Conservation (phyloP, 2,329 filamentous ascomycete genomes). For the Achaetomium macrosporum region DNA sequence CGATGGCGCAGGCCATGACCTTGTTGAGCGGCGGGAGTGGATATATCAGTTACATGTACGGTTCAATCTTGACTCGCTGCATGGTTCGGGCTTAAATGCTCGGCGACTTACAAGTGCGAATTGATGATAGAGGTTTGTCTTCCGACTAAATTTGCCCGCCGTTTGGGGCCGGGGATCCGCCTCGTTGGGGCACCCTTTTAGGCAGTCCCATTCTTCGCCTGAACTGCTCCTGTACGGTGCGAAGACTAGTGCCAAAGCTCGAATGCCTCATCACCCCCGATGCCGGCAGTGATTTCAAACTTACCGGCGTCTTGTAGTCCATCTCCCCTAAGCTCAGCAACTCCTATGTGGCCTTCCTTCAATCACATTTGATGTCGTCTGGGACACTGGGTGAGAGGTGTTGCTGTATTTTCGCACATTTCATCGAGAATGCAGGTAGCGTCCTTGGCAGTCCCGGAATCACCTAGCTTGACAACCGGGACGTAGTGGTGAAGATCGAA, state of each 20-base stretch:
- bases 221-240: background rate
- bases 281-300: background rate
- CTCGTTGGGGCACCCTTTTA: background rate
- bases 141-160: background rate
- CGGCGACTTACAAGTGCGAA: background rate
- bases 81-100: too few species aligned
- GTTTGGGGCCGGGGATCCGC: background rate
- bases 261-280: background rate
- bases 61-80: too few species aligned
- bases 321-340: background rate
- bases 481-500: background rate
- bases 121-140: constrained; percentile 3
- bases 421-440: background rate
- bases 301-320: background rate
- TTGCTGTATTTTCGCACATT: background rate
- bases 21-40: background rate
- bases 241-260: too few species aligned
- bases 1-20: background rate
- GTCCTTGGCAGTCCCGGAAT: background rate
- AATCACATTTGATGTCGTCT: too few species aligned
- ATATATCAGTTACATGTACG: background rate
- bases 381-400: background rate
- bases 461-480: background rate
- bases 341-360: background rate
- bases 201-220: constrained; percentile 1